Evolutionary conservation across 2,329 filamentous ascomycete species (phyloP), one percentile per base, ranked within the genome.

Genomic region (Madurella mycetomatis): DNA sequence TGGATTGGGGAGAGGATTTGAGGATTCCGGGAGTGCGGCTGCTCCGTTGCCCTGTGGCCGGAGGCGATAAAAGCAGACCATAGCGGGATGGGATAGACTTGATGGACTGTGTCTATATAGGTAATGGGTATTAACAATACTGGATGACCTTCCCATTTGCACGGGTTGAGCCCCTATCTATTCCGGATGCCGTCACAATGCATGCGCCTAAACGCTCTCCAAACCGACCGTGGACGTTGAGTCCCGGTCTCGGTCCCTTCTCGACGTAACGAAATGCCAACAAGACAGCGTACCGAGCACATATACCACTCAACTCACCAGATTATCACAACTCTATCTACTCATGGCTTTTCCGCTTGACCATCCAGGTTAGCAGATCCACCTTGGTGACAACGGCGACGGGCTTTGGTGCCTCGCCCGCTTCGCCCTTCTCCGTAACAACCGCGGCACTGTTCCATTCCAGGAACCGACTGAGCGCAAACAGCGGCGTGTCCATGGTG

Each of bases 361-460:
- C 84, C 82, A 99, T 84, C 86, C 90, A 99, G 41, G 86, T 91
- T 65, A 99, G 73, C 64, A 99, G 72, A 73, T 99, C 94, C 5
- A 99, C 94, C 81, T 99, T 99, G 32, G 94, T 97, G 8, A 95
- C 92, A 9, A 99, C 84, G 8, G 90, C 94, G 47, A 94, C 78
- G 1, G 95, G 91, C 77, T 90, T 95, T 52, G 83, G 70, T n/a
- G 66, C 81, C 56, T 78, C 72, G 51, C 76, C 73, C 54, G 80
- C 79, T 41, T 73, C 73, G 12, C 76, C 75, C 62, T 82, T 80
- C 70, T 97, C 92, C 0, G 92, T 99, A 2, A 99, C 90, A 47
- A 99, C 85, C 0, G 94, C 94, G 0, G 94, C 92, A 63, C 88
- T 94, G 73, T 99, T 97, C 91, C 94, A 97, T 74, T 97, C 91